Evolutionary conservation across 139 green algal genomes (phyloP), one percentile per base, ranked within the genome.

Genomic region (Coelastrella sp.): DNA sequence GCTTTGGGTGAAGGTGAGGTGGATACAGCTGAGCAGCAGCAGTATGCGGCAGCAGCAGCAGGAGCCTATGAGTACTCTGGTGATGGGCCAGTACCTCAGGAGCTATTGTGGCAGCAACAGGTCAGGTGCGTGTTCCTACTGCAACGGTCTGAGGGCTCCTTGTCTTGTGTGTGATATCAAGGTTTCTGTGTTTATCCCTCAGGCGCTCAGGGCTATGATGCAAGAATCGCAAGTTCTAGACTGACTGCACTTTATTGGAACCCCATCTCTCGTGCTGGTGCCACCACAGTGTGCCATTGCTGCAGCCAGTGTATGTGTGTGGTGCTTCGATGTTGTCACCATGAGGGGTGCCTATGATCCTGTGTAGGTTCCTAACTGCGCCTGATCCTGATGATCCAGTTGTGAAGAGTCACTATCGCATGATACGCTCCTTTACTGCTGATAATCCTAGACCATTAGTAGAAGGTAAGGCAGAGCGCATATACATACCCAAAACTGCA

Each of bases 391-490:
- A 57, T 4, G 90, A 94, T 77, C 82, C 59, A 11, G 81, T 95
- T 7, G 80, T 72, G 15, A 68, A 77, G 51, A 81, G 67, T 8
- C 88, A 92, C 80, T 92, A 91, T 84, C 83, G 91, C 21, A 74
- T 59, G 57, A 88, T 94, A 25, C 37, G 37, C 2, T 48, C 17
- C 34, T 91, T 90, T 60, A 86, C 86, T n/a, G 87, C 79, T 32
- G 86, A 88, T 19, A 86, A 92, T 35, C 88, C 89, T 3, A 59
- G 6, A 38, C 35, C 86, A 8, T 80, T 96, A 32, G 86, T 93
- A 68, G 66, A 48, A 35, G 86, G 85, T 90, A 57, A 4, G 2
- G 17, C 45, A 57, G 45, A 23, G 45, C 15, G 45, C 45, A 57
- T 2, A 23, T 57, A 13, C n/a, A n/a, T n/a, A n/a, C n/a, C n/a